These are phyloP conservation scores for Colletotrichum sp. DNA, from an alignment of 2,329 filamentous ascomycete genomes.

Conservation along the genomic window DNA sequence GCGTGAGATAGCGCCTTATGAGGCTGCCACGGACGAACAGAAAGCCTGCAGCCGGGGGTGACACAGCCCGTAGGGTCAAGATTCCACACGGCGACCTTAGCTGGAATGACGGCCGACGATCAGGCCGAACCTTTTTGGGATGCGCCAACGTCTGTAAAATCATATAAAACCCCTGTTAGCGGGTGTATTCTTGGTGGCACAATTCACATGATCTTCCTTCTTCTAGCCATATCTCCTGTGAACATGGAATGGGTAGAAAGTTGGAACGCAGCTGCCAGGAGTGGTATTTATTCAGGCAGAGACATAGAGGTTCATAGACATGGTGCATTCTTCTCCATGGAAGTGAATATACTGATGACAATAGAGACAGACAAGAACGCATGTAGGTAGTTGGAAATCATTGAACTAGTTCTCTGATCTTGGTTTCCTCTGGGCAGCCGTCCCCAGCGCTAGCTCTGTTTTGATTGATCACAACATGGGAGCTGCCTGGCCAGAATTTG, in stretches of 20 bases:
- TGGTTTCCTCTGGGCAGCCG: background rate
- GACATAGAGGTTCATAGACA: rapidly evolving
- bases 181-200: too few species aligned
- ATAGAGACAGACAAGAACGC: background rate
- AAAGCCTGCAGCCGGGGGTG: background rate
- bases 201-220: too few species aligned
- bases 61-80: background rate
- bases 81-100: background rate
- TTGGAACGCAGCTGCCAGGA: background rate
- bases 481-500: background rate
- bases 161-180: too few species aligned
- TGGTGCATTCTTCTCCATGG: background rate
- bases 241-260: background rate
- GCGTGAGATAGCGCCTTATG: background rate
- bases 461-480: background rate
- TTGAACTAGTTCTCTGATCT: background rate
- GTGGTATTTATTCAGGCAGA: rapidly evolving
- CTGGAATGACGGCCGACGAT: background rate
- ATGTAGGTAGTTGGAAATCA: background rate
- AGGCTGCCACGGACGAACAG: background rate
- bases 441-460: background rate
- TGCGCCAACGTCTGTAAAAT: rapidly evolving
- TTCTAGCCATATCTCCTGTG: too few species aligned
- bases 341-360: background rate
- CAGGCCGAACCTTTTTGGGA: rapidly evolving